Percentiles rank a stretch among this genome's conserved stretches.
Evolutionary conservation across 2,329 filamentous ascomycete species (phyloP).

Genomic region (Xylaria digitata): DNA sequence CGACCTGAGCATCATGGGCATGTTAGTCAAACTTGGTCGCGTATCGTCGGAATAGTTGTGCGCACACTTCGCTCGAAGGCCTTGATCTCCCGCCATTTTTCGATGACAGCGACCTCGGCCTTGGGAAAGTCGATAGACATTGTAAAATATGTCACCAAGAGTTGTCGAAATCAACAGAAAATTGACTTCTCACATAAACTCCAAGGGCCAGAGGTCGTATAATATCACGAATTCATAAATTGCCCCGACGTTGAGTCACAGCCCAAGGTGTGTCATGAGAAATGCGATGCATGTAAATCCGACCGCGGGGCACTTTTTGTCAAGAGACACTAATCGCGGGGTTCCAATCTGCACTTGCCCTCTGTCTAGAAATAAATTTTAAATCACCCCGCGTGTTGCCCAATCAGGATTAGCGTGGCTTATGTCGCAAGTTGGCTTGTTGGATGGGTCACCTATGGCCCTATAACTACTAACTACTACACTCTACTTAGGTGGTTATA

Average conservation of each 20-base stretch:
- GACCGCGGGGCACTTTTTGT: slow-evolving; percentile 40
- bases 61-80: slow-evolving; percentile 76
- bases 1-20: slow-evolving; percentile 59
- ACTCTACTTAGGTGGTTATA: no score
- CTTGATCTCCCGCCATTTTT: slow-evolving; percentile 89
- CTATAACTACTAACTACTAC: not conserved
- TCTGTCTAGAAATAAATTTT: slow-evolving; percentile 15
- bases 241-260: slow-evolving; percentile 33
- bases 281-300: slow-evolving; percentile 21
- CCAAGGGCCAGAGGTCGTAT: slow-evolving; percentile 15
- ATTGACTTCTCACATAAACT: not conserved
- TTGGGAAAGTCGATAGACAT: slow-evolving; percentile 95
- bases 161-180: slow-evolving; percentile 9
- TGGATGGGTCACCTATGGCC: not conserved
- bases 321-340: slow-evolving; percentile 36
- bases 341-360: slow-evolving; percentile 15
- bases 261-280: slow-evolving; percentile 25
- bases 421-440: not conserved
- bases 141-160: slow-evolving; percentile 40
- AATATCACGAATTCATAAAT: slow-evolving; percentile 13
- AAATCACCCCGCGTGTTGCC: slow-evolving; percentile 26
- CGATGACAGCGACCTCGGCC: slow-evolving; percentile 86
- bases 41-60: slow-evolving; percentile 3
- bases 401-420: slow-evolving; percentile 27
- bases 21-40: slow-evolving; percentile 34